phyloP scores from a whole-genome alignment of 2,329 filamentous ascomycete genomes.

The Monosporascus sp. region DNA sequence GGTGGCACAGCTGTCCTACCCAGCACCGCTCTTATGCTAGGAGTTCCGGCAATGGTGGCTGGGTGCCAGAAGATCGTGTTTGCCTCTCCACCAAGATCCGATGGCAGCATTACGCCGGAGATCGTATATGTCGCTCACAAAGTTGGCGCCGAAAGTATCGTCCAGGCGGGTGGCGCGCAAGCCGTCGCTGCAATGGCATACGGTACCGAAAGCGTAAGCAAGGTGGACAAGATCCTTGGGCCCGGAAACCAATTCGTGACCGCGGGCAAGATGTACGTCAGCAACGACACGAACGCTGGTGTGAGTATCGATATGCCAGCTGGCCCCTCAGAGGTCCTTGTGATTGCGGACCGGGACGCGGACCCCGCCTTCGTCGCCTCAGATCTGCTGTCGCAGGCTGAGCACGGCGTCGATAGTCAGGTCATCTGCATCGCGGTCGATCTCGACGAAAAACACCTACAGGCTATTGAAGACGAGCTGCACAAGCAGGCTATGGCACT shows the following conservation, averaged over 20 bases:
- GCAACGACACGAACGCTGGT: conserved; percentile 92
- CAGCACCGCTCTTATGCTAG: conserved; percentile 95
- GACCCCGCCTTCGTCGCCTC: conserved; percentile 95
- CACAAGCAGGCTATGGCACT: conserved; percentile 82
- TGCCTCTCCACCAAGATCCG: conserved; percentile 82
- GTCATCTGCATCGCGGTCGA: conserved; percentile 86
- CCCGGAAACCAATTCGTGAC: conserved; percentile 99
- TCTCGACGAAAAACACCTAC: conserved; percentile 65
- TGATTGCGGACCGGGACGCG: conserved; percentile 81
- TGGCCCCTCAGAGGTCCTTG: conserved; percentile 93
- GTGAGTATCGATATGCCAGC: conserved; percentile 99
- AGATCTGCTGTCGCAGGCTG: conserved; percentile 89
- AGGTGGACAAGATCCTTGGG: conserved; percentile 98
- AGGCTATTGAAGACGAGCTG: conserved; percentile 86
- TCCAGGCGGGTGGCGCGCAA: conserved; percentile 91
- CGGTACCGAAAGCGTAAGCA: conserved; percentile 87
- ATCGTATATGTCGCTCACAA: conserved; percentile 98
- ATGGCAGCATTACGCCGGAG: conserved; percentile 89
- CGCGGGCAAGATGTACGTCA: conserved; percentile 96
- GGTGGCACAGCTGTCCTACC: conserved; percentile 96
- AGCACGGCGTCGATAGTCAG: conserved; percentile 95
- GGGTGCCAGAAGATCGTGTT: conserved; percentile 94
- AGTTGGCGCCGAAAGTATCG: conserved; percentile 91
- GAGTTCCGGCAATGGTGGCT: conserved; percentile 94
- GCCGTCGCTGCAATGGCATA: conserved; percentile 96